Base-by-base conservation (phyloP, 495 filamentous ascomycete genomes). In the Aspergillus sclerotioniger region DNA sequence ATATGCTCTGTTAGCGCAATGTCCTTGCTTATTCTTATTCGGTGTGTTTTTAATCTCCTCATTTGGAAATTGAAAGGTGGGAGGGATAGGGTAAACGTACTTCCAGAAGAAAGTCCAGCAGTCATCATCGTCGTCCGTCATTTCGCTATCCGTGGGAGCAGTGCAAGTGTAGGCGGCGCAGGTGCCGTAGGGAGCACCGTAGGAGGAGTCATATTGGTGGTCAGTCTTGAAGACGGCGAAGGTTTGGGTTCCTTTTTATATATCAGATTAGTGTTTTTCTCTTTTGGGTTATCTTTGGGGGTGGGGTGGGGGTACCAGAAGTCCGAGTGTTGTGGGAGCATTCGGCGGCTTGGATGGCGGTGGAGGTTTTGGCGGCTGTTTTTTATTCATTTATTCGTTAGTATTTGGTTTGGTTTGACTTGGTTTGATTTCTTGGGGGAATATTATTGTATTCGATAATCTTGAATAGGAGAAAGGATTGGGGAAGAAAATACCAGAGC, bases 101-200 rank as follows among this genome's bases (percentile, higher is more conserved):
- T 56, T 64, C 69, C 71, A 74, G 58, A 68, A 74, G 60, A 74
- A 74, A 12, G 64, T 62, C 71, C 71, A 74, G 58, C 66, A 71
- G 51, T 74, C 71, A 2, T 52, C 55, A 20, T 68, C 55, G 12
- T 31, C 58, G 50, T 68, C 63, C 2, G 58, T 62, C 53, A 70
- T 35, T 25, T 70, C 59, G 17, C 33, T 25, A 19, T 28, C 53
- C 10, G 62, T 68, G 0, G 70, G 68, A 12, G 68, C 56, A 17
- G 62, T 60, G 51, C 71, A 72, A 9, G 71, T 74, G 58, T 74
- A 74, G 8, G 71, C 71, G 19, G 55, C 62, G 62, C 71, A 74
- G 5, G 71, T 74, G 3, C 71, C 71, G 62, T 74, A 74, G 17
- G 69, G 71, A 13, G 68, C 68, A 37, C 69, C 71, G 53, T 69